Conservation (phyloP, 1,139 yeast genomes). For the Suhomyces guaymorum region DNA sequence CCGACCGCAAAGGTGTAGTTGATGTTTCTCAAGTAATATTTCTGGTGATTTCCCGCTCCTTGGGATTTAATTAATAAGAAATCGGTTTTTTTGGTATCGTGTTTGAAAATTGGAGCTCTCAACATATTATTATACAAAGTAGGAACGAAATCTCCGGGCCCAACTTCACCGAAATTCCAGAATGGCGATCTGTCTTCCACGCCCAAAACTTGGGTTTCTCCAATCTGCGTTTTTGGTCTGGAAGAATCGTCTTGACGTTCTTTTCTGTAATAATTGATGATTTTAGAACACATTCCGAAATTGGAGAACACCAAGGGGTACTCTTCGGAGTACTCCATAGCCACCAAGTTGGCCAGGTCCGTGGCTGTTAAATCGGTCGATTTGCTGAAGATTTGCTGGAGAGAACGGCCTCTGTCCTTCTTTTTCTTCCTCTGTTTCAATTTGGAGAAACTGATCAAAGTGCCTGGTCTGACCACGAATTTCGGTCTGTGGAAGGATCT, state of each 20-base stretch:
- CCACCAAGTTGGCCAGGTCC: constrained; percentile 75
- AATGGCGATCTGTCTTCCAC: constrained; percentile 95
- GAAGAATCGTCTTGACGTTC: constrained; percentile 76
- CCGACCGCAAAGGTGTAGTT: constrained; percentile 85
- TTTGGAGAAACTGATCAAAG: constrained; percentile 73
- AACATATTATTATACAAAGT: constrained; percentile 88
- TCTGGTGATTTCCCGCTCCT: constrained; percentile 69
- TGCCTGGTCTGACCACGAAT: constrained; percentile 76
- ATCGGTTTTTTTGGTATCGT: constrained; percentile 76
- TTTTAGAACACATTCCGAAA: constrained; percentile 94
- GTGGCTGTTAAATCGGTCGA: constrained; percentile 80
- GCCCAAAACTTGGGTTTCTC: constrained; percentile 94
- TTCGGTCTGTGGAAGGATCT: constrained; percentile 81
- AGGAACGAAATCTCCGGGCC: constrained; percentile 91
- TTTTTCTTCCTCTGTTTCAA: constrained; percentile 81
- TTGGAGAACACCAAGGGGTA: constrained; percentile 79
- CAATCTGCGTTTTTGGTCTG: constrained; percentile 85
- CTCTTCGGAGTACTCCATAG: constrained; percentile 91
- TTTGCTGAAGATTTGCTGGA: constrained; percentile 68
- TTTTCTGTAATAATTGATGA: constrained; percentile 90
- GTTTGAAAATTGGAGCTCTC: constrained; percentile 91
- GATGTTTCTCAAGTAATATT: constrained; percentile 57
- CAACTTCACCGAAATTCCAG: constrained; percentile 98
- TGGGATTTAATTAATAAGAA: constrained; percentile 78
- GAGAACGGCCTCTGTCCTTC: constrained; percentile 82